Conservation (phyloP, 169 alveolate species). For the Babesia caballi region DNA sequence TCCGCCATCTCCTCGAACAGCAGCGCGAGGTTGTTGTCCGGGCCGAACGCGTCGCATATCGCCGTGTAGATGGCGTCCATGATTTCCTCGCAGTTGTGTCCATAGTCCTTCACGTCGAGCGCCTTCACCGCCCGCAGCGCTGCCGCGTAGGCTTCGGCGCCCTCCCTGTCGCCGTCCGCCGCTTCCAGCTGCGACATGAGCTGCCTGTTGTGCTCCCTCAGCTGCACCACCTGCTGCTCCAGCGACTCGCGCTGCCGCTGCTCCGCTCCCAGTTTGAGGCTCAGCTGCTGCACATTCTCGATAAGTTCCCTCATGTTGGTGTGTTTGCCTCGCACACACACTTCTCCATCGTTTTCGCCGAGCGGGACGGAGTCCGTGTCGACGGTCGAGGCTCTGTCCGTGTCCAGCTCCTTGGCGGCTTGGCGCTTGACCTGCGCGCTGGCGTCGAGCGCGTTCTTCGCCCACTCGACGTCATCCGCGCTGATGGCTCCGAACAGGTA, state of each 20-base stretch:
- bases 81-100: conserved; percentile 46
- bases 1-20: conserved; percentile 61
- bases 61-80: conserved; percentile 45
- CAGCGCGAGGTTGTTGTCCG: conserved; percentile 53
- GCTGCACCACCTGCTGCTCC: conserved; percentile 19
- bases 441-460: conserved; percentile 47
- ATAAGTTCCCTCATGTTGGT: conserved; percentile 11
- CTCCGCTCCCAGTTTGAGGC: conserved; percentile 43
- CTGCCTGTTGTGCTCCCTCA: conserved; percentile 27
- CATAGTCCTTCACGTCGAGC: conserved; percentile 25
- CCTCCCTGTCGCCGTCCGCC: conserved; percentile 14
- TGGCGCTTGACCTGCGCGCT: conserved; percentile 52
- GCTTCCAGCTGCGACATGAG: conserved; percentile 9
- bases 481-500: conserved; percentile 59
- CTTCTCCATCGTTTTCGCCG: background rate
- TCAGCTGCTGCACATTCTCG: conserved; percentile 24
- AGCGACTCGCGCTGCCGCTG: conserved; percentile 46
- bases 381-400: conserved; percentile 33
- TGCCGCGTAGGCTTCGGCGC: conserved; percentile 29
- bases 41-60: conserved; percentile 57
- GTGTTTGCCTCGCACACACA: conserved; percentile 24
- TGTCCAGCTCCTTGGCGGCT: conserved; percentile 7
- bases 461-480: conserved; percentile 59
- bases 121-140: conserved; percentile 10
- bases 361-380: conserved; percentile 18